Percentiles rank a stretch among this genome's conserved stretches.
Conservation (phyloP, 2,329 filamentous ascomycete genomes). For the Xylariales sp. region DNA sequence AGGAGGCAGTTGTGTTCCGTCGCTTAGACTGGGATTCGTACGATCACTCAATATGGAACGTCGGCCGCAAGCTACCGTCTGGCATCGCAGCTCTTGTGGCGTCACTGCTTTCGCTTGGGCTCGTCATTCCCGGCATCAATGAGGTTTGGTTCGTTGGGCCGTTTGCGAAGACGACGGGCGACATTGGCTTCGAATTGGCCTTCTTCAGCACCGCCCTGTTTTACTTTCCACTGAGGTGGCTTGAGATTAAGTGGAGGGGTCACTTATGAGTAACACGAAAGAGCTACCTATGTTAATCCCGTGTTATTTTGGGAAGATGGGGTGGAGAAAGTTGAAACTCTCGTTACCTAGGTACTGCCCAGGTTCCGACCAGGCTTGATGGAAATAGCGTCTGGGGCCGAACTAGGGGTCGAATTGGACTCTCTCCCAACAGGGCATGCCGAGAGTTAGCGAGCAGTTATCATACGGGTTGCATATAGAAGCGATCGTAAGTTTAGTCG, state of each 20-base stretch:
- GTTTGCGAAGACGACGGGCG: constrained; percentile 56
- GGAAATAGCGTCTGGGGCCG: not conserved
- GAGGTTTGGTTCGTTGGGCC: constrained; percentile 59
- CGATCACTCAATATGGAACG: constrained; percentile 61
- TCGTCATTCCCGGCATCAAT: constrained; percentile 58
- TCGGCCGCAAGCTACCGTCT: constrained; percentile 56
- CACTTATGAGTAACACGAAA: constrained; percentile 42
- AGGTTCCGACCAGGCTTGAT: not conserved
- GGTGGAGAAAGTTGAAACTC: not conserved
- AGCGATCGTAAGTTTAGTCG: no score
- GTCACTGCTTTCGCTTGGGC: constrained; percentile 58
- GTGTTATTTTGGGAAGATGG: not conserved
- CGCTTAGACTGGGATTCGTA: constrained; percentile 57
- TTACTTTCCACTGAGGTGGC: constrained; percentile 60
- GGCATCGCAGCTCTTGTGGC: constrained; percentile 61
- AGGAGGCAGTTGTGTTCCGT: constrained; percentile 63
- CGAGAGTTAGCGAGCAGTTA: not conserved
- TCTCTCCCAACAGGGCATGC: not conserved
- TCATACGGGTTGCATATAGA: no score
- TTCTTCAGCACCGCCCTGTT: constrained; percentile 58
- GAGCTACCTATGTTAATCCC: not conserved
- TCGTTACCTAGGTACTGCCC: not conserved
- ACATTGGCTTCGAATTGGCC: constrained; percentile 60
- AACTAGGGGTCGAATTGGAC: not conserved
- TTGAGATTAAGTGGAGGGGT: constrained; percentile 56